phyloP scores from a whole-genome alignment of 371 early-diverging fungal genomes.

The Coemansia sp. region DNA sequence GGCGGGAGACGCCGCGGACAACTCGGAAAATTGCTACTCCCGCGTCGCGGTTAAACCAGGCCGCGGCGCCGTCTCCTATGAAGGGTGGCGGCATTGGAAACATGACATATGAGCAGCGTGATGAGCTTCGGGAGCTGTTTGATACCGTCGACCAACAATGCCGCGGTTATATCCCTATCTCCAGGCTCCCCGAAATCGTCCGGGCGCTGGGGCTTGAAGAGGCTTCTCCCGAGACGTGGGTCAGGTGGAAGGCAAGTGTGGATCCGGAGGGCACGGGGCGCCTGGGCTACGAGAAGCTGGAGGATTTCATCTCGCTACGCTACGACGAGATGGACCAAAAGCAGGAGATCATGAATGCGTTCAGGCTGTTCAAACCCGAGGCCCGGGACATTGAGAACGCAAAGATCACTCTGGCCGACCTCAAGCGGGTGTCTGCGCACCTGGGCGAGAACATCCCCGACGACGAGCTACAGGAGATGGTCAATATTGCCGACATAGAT shows the following conservation, averaged over 20 bases:
- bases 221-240: constrained; percentile 49
- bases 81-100: constrained; percentile 28
- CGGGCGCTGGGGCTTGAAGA: constrained; percentile 56
- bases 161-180: constrained; percentile 55
- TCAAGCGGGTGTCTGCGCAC: constrained; percentile 30
- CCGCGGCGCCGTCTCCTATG: constrained; percentile 2
- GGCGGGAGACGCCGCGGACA: constrained; percentile 2
- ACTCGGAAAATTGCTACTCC: constrained; percentile 11
- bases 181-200: constrained; percentile 58
- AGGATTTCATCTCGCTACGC: constrained; percentile 56
- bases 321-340: constrained; percentile 57
- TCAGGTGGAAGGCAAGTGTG: constrained; percentile 53
- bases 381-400: constrained; percentile 17
- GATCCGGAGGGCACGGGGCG: constrained; percentile 54
- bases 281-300: constrained; percentile 56
- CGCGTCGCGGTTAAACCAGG: constrained; percentile 1
- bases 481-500: constrained; percentile 65
- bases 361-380: constrained; percentile 59
- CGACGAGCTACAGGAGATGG: constrained; percentile 71
- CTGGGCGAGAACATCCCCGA: constrained; percentile 66
- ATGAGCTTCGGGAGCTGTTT: constrained; percentile 60
- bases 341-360: constrained; percentile 59
- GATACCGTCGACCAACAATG: constrained; percentile 60
- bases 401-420: constrained; percentile 38
- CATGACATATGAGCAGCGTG: constrained; percentile 57